These are phyloP conservation scores for Claviceps quebecensis DNA, from an alignment of 2,329 filamentous ascomycete genomes.

Conservation along the genomic window DNA sequence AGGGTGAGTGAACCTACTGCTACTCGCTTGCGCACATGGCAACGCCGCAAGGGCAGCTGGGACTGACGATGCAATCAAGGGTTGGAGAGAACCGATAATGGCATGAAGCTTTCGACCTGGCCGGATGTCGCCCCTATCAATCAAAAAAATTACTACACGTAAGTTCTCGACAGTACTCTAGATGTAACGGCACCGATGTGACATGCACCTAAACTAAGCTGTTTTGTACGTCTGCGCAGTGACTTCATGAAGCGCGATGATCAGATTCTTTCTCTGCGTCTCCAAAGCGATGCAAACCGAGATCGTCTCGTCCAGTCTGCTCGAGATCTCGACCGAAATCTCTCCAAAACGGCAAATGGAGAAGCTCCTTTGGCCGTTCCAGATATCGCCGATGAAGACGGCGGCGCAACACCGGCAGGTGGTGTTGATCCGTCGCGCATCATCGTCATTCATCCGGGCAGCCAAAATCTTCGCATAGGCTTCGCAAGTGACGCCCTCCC, in stretches of 20 bases:
- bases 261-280: conserved; percentile 76
- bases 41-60: background rate
- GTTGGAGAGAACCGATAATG: conserved; percentile 93
- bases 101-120: conserved; percentile 91
- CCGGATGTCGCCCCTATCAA: conserved; percentile 88
- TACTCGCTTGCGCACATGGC: conserved; percentile 10
- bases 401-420: conserved; percentile 39
- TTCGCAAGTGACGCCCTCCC: conserved; percentile 92
- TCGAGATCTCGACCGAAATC: conserved; percentile 73
- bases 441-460: conserved; percentile 89
- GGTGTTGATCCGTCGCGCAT: conserved; percentile 71
- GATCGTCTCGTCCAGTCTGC: conserved; percentile 74
- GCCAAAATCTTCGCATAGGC: conserved; percentile 87
- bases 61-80: conserved; percentile 36
- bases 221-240: conserved; percentile 29
- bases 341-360: conserved; percentile 59
- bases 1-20: conserved; percentile 30
- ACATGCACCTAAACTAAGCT: conserved; percentile 3
- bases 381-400: conserved; percentile 45
- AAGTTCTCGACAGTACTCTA: conserved; percentile 17
- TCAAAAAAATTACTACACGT: conserved; percentile 99
- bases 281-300: conserved; percentile 75
- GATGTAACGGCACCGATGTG: background rate
- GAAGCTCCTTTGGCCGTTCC: conserved; percentile 48
- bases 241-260: conserved; percentile 98